Conservation (phyloP, 148 eudicot species). For the Dysphania ambrosioides region DNA sequence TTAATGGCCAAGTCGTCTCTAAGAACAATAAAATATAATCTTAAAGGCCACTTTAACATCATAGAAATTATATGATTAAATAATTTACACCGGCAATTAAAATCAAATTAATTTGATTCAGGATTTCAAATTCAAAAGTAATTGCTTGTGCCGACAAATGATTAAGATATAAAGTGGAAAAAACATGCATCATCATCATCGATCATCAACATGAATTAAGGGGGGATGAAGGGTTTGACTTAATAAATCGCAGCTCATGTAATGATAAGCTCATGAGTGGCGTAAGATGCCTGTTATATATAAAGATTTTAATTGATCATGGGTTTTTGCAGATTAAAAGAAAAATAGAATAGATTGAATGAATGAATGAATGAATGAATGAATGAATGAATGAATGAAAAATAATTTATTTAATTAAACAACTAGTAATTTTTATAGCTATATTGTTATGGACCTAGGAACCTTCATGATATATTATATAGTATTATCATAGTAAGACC, state of each 20-base stretch:
- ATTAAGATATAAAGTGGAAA: conserved; percentile 40
- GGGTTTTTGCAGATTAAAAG: neutral
- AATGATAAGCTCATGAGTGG: conserved; percentile 38
- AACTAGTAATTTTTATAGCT: neutral
- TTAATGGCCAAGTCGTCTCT: conserved; percentile 18
- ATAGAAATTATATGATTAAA: no score
- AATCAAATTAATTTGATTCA: conserved; percentile 9
- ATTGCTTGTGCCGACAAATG: conserved; percentile 36
- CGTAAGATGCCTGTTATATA: conserved; percentile 18
- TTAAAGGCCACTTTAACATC: no score
- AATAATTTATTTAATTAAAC: neutral
- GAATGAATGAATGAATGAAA: neutral
- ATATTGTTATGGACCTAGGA: conserved; percentile 18
- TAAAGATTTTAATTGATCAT: conserved; percentile 23
- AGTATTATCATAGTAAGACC: conserved; percentile 20
- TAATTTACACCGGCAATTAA: neutral
- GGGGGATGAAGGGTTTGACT: conserved; percentile 28
- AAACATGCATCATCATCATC: conserved; percentile 36
- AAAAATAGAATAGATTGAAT: no score
- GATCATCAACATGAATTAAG: conserved; percentile 12
- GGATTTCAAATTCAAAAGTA: conserved; percentile 7
- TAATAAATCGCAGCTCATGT: conserved; percentile 32
- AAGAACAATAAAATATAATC: no score
- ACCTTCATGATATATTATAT: conserved; percentile 21
- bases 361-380: no score